phyloP scores from a whole-genome alignment of 2,329 filamentous ascomycete genomes.

The Penicillium sp. region DNA sequence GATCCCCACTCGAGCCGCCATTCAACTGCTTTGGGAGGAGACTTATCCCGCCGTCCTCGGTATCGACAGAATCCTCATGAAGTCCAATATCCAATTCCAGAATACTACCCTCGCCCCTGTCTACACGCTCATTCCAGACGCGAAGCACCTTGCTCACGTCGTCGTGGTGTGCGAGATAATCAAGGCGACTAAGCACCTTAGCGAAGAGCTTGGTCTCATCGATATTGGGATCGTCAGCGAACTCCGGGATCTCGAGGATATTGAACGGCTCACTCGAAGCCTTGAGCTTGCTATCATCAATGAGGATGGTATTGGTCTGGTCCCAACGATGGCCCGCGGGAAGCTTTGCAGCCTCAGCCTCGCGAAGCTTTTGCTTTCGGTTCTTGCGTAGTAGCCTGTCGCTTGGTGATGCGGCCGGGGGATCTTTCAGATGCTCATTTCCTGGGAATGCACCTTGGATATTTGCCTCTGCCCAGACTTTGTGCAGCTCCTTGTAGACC shows the following conservation, averaged over 20 bases:
- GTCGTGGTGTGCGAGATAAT: slow-evolving; percentile 49
- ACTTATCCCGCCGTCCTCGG: slow-evolving; percentile 18
- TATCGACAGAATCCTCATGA: slow-evolving; percentile 2
- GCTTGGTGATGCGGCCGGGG: background rate
- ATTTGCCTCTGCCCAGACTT: slow-evolving; percentile 61
- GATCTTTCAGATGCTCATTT: slow-evolving; percentile 5
- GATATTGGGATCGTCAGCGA: slow-evolving; percentile 48
- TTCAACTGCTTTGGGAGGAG: slow-evolving; percentile 1
- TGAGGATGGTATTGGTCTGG: slow-evolving; percentile 81
- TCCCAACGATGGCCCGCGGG: slow-evolving; percentile 62
- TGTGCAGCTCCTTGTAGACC: slow-evolving; percentile 81
- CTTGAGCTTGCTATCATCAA: slow-evolving; percentile 83
- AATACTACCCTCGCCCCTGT: slow-evolving; percentile 12
- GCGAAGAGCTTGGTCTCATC: slow-evolving; percentile 46
- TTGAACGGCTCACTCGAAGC: slow-evolving; percentile 80
- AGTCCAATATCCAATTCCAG: slow-evolving; percentile 23
- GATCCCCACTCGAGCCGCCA: background rate
- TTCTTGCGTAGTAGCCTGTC: background rate
- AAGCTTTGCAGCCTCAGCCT: slow-evolving; percentile 11
- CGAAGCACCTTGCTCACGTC: slow-evolving; percentile 48
- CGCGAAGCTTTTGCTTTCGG: slow-evolving; percentile 6
- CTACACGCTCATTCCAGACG: slow-evolving; percentile 31
- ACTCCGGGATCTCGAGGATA: slow-evolving; percentile 76
- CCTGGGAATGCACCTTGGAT: slow-evolving; percentile 46
- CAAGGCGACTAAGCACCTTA: slow-evolving; percentile 54